Evolutionary conservation across 2,329 filamentous ascomycete genomes (phyloP).

Genomic region (Exophiala sp.): DNA sequence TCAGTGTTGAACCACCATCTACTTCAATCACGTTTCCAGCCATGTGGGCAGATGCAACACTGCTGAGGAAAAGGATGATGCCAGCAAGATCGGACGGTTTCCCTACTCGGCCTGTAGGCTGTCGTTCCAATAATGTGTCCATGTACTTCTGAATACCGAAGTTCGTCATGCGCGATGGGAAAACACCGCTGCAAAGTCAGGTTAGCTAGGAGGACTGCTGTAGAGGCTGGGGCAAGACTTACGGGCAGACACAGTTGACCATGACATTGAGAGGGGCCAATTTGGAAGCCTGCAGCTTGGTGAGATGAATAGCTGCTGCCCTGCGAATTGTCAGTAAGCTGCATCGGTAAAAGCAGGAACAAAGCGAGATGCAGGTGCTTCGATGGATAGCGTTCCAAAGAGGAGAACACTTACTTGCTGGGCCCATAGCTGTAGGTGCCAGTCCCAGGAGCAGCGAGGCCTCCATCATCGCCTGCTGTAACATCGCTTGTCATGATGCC

Average conservation of each 20-base stretch:
- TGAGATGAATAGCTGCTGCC: constrained; percentile 53
- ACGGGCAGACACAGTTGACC: constrained; percentile 44
- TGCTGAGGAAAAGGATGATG: constrained; percentile 44
- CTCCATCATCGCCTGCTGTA: constrained; percentile 46
- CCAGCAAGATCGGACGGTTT: constrained; percentile 49
- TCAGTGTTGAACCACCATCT: constrained; percentile 45
- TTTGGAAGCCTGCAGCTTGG: constrained; percentile 50
- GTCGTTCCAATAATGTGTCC: constrained; percentile 45
- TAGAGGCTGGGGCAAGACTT: constrained; percentile 7
- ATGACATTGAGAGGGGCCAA: constrained; percentile 52
- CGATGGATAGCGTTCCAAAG: not conserved
- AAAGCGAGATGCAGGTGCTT: not conserved
- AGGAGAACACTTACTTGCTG: not conserved
- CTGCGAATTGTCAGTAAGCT: constrained; percentile 48
- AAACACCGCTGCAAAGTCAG: constrained; percentile 43
- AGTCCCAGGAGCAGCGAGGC: constrained; percentile 50
- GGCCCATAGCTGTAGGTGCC: constrained; percentile 48
- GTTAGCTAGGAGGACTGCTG: constrained; percentile 1
- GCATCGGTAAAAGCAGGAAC: not conserved
- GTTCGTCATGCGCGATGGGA: constrained; percentile 54
- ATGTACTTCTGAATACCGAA: constrained; percentile 50
- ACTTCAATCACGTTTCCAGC: constrained; percentile 46
- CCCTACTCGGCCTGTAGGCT: constrained; percentile 47
- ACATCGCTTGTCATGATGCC: constrained; percentile 44
- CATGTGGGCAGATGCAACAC: constrained; percentile 42